These are phyloP conservation scores for Bimuria novae-zelandiae DNA, from an alignment of 2,329 filamentous ascomycete species.

Conservation along the genomic window DNA sequence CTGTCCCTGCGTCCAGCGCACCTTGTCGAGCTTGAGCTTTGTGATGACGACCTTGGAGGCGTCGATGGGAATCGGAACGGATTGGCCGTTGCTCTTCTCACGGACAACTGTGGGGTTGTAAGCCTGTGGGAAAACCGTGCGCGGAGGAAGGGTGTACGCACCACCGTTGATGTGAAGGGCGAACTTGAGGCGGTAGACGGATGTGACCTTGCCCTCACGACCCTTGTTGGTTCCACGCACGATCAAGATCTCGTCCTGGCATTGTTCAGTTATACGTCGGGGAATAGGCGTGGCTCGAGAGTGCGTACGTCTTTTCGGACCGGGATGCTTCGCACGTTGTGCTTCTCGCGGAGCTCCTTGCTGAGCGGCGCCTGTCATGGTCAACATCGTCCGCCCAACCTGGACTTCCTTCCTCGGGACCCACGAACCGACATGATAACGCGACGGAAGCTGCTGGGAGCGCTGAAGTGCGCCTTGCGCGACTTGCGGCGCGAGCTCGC, in stretches of 20 bases:
- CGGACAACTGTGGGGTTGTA: slow-evolving; percentile 67
- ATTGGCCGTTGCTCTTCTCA: slow-evolving; percentile 97
- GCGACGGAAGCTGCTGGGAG: slow-evolving; percentile 91
- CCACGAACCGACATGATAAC: slow-evolving; percentile 82
- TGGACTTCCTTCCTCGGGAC: slow-evolving; percentile 55
- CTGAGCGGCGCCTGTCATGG: slow-evolving; percentile 46
- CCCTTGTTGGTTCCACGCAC: slow-evolving; percentile 95
- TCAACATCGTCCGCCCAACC: slow-evolving; percentile 35
- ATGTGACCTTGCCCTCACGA: slow-evolving; percentile 96
- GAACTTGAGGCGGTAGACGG: slow-evolving; percentile 83
- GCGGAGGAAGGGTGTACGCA: slow-evolving; percentile 26
- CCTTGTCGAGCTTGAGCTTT: slow-evolving; percentile 97
- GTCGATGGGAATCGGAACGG: slow-evolving; percentile 90
- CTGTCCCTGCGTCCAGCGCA: slow-evolving; percentile 3
- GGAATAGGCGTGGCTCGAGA: slow-evolving; percentile 40
- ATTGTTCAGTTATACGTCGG: slow-evolving; percentile 32
- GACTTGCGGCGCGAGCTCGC: slow-evolving; percentile 95
- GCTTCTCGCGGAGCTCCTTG: slow-evolving; percentile 96
- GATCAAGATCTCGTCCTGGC: slow-evolving; percentile 79
- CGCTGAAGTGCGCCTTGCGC: slow-evolving; percentile 97
- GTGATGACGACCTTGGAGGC: slow-evolving; percentile 97
- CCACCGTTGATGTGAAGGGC: slow-evolving; percentile 91
- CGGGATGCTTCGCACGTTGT: slow-evolving; percentile 94
- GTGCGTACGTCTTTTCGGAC: slow-evolving; percentile 79
- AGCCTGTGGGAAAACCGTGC: slow-evolving; percentile 18